Percentiles rank a stretch among this genome's conserved stretches.
Conservation (phyloP, 768 basidiomycete genomes). For the Lactarius sanguifluus region DNA sequence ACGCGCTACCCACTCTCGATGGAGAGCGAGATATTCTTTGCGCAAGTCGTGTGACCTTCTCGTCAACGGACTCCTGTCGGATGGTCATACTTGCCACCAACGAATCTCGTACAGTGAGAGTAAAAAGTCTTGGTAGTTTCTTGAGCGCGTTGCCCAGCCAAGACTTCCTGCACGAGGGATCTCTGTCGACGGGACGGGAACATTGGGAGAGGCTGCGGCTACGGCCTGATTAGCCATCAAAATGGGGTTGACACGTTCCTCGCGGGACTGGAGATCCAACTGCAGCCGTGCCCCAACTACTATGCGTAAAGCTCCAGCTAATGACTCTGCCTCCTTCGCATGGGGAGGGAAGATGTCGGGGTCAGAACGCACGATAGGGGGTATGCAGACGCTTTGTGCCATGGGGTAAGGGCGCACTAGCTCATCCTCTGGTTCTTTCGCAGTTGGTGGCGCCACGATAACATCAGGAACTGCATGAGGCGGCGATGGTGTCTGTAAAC, state of each 20-base stretch:
- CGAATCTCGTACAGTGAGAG: constrained; percentile 43
- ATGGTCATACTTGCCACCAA: constrained; percentile 55
- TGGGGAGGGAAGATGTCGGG: constrained; percentile 15
- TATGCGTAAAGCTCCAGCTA: constrained; percentile 60
- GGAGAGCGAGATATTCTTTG: constrained; percentile 64
- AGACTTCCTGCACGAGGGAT: constrained; percentile 50
- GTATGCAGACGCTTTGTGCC: constrained; percentile 12
- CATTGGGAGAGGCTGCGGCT: constrained; percentile 40
- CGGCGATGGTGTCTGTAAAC: constrained; percentile 29
- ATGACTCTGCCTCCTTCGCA: constrained; percentile 34
- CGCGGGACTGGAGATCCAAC: constrained; percentile 58
- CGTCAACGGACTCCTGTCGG: constrained; percentile 49
- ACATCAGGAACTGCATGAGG: constrained; percentile 33
- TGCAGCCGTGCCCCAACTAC: constrained; percentile 62
- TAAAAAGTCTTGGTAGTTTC: constrained; percentile 41
- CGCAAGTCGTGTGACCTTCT: constrained; percentile 62
- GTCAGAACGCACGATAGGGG: constrained; percentile 7
- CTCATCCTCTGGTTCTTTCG: constrained; percentile 24
- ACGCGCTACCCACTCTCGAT: constrained; percentile 71
- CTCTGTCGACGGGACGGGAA: constrained; percentile 39
- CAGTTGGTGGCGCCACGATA: constrained; percentile 27
- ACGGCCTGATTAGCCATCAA: constrained; percentile 58
- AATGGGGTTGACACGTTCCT: constrained; percentile 62
- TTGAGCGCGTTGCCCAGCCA: constrained; percentile 39
- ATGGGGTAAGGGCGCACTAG: constrained; percentile 24